Evolutionary conservation across 108 stramenopile species (phyloP).

Genomic region (Pseudonitzschia pungens): DNA sequence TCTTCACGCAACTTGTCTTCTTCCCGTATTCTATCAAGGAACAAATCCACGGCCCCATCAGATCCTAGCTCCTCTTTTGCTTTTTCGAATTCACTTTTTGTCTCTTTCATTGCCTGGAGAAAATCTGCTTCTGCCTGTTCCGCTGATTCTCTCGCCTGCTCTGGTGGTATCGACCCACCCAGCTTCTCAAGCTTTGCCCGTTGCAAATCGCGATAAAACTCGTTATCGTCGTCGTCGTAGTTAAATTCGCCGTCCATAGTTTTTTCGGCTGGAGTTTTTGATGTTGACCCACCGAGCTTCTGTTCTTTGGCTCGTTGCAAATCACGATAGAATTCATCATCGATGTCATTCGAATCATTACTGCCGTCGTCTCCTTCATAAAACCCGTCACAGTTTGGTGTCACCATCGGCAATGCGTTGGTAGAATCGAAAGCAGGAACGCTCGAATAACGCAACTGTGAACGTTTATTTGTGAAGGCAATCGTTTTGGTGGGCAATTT

Average conservation of each 20-base stretch:
- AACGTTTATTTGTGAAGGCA: background rate
- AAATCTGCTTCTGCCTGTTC: conserved; percentile 23
- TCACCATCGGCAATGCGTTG: background rate
- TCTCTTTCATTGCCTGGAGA: conserved; percentile 29
- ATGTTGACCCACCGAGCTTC: background rate
- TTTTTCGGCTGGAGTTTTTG: background rate
- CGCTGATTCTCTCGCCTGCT: conserved; percentile 10
- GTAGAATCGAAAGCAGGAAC: background rate
- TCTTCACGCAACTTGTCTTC: conserved; percentile 9
- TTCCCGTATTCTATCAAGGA: conserved; percentile 22
- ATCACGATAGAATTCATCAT: conserved; percentile 13
- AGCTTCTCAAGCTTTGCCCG: conserved; percentile 13
- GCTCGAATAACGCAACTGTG: background rate
- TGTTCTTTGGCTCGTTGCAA: conserved; percentile 18
- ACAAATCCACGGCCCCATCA: conserved; percentile 20
- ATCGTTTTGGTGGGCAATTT: background rate
- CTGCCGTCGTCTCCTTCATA: background rate
- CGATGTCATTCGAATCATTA: background rate
- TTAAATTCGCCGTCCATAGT: background rate
- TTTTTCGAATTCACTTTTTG: conserved; percentile 19
- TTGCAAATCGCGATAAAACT: conserved; percentile 21
- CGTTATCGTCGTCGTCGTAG: background rate
- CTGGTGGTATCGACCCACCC: conserved; percentile 14
- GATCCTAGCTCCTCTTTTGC: conserved; percentile 26
- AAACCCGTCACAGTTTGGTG: background rate